Percentiles rank a stretch among this genome's conserved stretches.
Conservation (phyloP, 2,329 filamentous ascomycete species). For the Phoma herbarum region DNA sequence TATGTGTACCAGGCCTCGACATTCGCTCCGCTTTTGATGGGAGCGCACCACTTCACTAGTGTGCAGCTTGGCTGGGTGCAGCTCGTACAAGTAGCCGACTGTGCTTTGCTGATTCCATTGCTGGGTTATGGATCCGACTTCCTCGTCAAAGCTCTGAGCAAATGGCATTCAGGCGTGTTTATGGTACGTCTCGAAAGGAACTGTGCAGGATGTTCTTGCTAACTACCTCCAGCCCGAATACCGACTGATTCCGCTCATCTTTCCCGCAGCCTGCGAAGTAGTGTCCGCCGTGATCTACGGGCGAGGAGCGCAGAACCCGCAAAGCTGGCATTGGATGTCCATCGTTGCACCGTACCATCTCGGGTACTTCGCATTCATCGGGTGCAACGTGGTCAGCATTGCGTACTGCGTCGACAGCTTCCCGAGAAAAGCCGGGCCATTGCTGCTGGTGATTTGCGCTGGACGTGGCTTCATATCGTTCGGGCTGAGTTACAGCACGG, state of each 20-base stretch:
- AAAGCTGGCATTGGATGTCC: not conserved
- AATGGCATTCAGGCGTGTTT: not conserved
- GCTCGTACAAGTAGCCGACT: not conserved
- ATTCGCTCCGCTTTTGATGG: not conserved
- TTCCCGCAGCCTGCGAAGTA: not conserved
- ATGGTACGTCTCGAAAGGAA: not conserved
- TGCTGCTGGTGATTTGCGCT: not conserved
- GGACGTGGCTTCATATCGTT: not conserved
- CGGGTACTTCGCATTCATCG: not conserved
- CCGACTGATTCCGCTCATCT: not conserved
- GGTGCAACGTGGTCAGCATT: not conserved
- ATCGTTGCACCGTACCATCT: not conserved
- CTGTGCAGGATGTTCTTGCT: not conserved
- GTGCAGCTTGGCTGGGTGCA: not conserved
- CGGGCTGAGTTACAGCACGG: not conserved
- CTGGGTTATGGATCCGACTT: not conserved
- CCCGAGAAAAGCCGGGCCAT: not conserved
- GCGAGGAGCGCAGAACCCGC: not conserved
- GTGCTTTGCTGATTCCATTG: not conserved
- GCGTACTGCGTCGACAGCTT: not conserved
- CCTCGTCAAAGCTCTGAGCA: not conserved
- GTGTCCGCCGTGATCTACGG: not conserved
- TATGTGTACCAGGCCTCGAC: not conserved
- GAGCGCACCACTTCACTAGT: not conserved
- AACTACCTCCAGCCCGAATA: not conserved